phyloP scores from a whole-genome alignment of 805 yeast genomes.

The Cyberlindnera lachancei region DNA sequence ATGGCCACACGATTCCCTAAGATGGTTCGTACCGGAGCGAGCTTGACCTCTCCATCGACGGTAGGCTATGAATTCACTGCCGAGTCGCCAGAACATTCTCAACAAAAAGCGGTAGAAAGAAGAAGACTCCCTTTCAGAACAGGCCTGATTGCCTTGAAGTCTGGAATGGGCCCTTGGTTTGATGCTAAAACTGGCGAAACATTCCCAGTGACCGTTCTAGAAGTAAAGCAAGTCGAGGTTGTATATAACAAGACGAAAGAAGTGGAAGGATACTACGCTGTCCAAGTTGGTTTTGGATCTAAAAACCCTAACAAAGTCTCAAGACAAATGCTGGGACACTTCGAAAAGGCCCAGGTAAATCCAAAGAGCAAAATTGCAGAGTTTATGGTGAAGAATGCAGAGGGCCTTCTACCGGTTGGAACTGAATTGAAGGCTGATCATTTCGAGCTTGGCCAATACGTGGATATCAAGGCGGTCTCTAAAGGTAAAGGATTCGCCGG shows the following conservation, averaged over 20 bases:
- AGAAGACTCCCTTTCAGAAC: slow-evolving; percentile 70
- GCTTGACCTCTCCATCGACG: slow-evolving; percentile 30
- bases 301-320: slow-evolving; percentile 55
- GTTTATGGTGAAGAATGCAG: slow-evolving; percentile 64
- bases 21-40: slow-evolving; percentile 27
- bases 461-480: slow-evolving; percentile 70
- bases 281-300: slow-evolving; percentile 79
- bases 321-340: slow-evolving; percentile 66
- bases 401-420: slow-evolving; percentile 69
- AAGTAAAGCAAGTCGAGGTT: slow-evolving; percentile 85
- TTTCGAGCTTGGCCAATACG: slow-evolving; percentile 74
- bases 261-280: slow-evolving; percentile 78
- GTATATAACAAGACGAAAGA: slow-evolving; percentile 58
- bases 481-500: slow-evolving; percentile 98
- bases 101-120: slow-evolving; percentile 61
- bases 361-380: slow-evolving; percentile 75
- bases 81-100: slow-evolving; percentile 56
- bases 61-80: slow-evolving; percentile 24
- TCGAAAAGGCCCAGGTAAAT: slow-evolving; percentile 69
- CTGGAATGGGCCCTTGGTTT: slow-evolving; percentile 87
- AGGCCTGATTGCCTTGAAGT: slow-evolving; percentile 76
- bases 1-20: slow-evolving; percentile 23
- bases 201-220: slow-evolving; percentile 80
- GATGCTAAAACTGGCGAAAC: slow-evolving; percentile 58
- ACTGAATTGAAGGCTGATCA: slow-evolving; percentile 76